Conservation (phyloP, 2,329 filamentous ascomycete genomes). For the Colletotrichum shisoi region DNA sequence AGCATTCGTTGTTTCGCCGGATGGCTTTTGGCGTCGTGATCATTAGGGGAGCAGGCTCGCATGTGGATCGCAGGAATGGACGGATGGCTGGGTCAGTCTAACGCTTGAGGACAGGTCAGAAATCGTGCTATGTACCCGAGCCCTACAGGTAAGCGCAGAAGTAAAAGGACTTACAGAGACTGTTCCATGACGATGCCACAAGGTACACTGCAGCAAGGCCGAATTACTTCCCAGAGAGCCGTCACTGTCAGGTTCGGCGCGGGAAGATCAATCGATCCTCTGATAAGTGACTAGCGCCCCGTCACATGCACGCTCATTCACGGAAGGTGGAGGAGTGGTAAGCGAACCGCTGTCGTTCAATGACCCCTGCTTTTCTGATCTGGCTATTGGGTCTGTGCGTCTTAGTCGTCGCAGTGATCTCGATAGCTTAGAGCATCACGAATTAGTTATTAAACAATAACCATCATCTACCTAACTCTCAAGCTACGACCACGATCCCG, state of each 20-base stretch:
- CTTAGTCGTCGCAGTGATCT: constrained; percentile 16
- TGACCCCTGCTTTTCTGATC: constrained; percentile 33
- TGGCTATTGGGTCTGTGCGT: constrained; percentile 13
- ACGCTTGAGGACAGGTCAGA: not conserved
- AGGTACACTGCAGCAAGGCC: constrained; percentile 1
- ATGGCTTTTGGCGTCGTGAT: constrained; percentile 34
- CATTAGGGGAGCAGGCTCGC: constrained; percentile 24
- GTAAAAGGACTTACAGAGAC: constrained; percentile 26
- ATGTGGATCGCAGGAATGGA: constrained; percentile 25
- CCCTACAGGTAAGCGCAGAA: not conserved
- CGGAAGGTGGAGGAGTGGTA: constrained; percentile 10
- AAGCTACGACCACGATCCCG: constrained; percentile 1
- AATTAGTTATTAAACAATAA: constrained; percentile 3
- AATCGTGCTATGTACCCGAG: no score
- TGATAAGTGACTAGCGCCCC: constrained; percentile 38
- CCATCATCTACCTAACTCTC: not conserved
- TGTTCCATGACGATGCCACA: constrained; percentile 27
- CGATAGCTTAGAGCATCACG: constrained; percentile 1
- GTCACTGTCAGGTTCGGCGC: constrained; percentile 28
- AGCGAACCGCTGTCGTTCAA: constrained; percentile 14
- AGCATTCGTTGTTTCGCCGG: constrained; percentile 22
- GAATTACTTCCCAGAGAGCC: constrained; percentile 10
- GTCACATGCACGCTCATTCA: constrained; percentile 30
- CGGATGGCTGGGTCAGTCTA: constrained; percentile 17
- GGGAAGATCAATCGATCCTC: constrained; percentile 29